These are phyloP conservation scores for Aquilaria sinensis DNA, from an alignment of 345 rosid genomes.

Conservation along the genomic window DNA sequence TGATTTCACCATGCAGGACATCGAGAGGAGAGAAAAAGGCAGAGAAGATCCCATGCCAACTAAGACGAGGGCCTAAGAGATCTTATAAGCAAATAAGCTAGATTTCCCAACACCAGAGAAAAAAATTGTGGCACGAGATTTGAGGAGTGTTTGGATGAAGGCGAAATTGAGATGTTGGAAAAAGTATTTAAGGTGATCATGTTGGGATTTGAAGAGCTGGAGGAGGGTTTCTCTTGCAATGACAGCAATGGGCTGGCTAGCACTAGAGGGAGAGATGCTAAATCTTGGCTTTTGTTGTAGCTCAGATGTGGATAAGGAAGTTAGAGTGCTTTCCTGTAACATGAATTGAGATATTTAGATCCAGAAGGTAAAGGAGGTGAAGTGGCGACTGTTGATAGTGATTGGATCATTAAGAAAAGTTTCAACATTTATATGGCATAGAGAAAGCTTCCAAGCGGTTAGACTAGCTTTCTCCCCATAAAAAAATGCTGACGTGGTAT, in stretches of 20 bases:
- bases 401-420: no score
- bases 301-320: no score
- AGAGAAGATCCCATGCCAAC: slow-evolving; percentile 52
- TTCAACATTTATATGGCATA: no score
- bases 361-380: no score
- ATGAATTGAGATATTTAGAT: no score
- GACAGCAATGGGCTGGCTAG: slow-evolving; percentile 19
- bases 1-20: slow-evolving; percentile 17
- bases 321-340: no score
- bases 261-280: slow-evolving; percentile 39
- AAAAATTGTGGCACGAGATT: slow-evolving; percentile 55
- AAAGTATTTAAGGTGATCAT: slow-evolving; percentile 82
- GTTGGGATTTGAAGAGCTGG: slow-evolving; percentile 82
- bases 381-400: no score
- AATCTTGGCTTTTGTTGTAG: background rate
- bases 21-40: slow-evolving; percentile 79
- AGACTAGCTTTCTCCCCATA: no score
- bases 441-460: no score
- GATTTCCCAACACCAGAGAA: slow-evolving; percentile 96
- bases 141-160: slow-evolving; percentile 72
- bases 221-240: slow-evolving; percentile 30
- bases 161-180: slow-evolving; percentile 68
- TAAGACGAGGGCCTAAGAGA: slow-evolving; percentile 83
- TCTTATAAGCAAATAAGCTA: slow-evolving; percentile 87
- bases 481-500: no score